Evolutionary conservation across 257 asterid genomes (phyloP).

Genomic region (Capsicum baccatum): DNA sequence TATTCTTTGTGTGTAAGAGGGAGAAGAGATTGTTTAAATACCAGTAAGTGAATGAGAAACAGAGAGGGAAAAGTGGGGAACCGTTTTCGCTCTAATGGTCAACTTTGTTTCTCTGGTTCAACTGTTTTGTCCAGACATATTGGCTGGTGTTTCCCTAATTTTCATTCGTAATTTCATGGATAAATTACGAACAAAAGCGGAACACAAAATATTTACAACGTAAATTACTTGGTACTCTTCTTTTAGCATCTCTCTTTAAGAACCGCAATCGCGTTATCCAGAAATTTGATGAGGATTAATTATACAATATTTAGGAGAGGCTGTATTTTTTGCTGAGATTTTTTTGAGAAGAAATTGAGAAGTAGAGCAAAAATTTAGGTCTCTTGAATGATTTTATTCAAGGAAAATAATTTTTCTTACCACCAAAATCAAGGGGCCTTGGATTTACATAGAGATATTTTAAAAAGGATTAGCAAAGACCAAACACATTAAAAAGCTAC

Average conservation of each 20-base stretch:
- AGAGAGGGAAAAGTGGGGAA: slow-evolving; percentile 40
- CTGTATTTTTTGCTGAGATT: background rate
- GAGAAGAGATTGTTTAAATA: background rate
- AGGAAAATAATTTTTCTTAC: too few species aligned
- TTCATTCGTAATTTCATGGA: background rate
- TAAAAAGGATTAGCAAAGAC: background rate
- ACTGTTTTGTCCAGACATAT: slow-evolving; percentile 22
- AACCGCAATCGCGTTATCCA: too few species aligned
- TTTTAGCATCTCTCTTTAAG: too few species aligned
- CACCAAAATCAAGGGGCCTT: too few species aligned
- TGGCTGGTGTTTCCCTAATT: background rate
- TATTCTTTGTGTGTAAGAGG: background rate
- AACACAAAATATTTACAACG: too few species aligned
- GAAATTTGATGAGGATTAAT: too few species aligned
- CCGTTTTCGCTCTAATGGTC: slow-evolving; percentile 38
- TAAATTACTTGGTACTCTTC: too few species aligned
- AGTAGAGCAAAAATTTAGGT: background rate
- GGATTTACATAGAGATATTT: background rate
- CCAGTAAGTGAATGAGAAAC: slow-evolving; percentile 25
- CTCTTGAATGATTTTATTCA: too few species aligned
- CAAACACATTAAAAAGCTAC: background rate
- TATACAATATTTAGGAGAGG: background rate
- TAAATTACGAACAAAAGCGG: too few species aligned
- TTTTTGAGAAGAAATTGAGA: background rate
- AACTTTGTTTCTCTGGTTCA: background rate